Evolutionary conservation across 2,329 filamentous ascomycete genomes (phyloP).

Genomic region (Talaromyces sp.): DNA sequence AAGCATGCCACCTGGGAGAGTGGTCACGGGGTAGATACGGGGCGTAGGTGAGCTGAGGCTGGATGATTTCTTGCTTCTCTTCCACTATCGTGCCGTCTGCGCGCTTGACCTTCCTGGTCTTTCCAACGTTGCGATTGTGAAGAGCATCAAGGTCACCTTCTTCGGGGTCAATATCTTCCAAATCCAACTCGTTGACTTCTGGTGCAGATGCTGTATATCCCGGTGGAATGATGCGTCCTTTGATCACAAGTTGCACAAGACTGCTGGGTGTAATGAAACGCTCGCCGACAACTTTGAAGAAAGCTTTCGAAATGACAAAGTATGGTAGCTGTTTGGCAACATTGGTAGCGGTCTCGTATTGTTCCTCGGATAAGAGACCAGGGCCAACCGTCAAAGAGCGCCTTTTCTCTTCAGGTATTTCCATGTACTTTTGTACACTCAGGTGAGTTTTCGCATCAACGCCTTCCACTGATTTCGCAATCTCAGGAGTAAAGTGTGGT

Average conservation of each 20-base stretch:
- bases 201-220: constrained; percentile 68
- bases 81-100: constrained; percentile 50
- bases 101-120: constrained; percentile 63
- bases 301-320: constrained; percentile 82
- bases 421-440: constrained; percentile 84
- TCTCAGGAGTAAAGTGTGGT: constrained; percentile 70
- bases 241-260: constrained; percentile 89
- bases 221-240: constrained; percentile 88
- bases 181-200: constrained; percentile 68
- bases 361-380: constrained; percentile 65
- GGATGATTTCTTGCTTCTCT: constrained; percentile 60
- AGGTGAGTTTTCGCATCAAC: constrained; percentile 68
- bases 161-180: constrained; percentile 86
- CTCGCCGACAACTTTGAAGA: constrained; percentile 98
- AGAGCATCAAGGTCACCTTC: constrained; percentile 88
- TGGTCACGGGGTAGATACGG: constrained; percentile 88
- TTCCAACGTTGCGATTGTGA: constrained; percentile 62
- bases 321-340: constrained; percentile 82
- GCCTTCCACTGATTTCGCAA: constrained; percentile 48
- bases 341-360: constrained; percentile 70
- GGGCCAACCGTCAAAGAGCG: constrained; percentile 66
- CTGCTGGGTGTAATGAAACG: constrained; percentile 87
- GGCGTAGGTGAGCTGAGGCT: constrained; percentile 82
- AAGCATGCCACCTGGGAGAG: constrained; percentile 87
- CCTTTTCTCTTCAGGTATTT: constrained; percentile 69